A percentile compares a stretch with the other conserved stretches of the same genome.
Conservation (phyloP, 176 grass and related monocot species). For the Themeda triandra region DNA sequence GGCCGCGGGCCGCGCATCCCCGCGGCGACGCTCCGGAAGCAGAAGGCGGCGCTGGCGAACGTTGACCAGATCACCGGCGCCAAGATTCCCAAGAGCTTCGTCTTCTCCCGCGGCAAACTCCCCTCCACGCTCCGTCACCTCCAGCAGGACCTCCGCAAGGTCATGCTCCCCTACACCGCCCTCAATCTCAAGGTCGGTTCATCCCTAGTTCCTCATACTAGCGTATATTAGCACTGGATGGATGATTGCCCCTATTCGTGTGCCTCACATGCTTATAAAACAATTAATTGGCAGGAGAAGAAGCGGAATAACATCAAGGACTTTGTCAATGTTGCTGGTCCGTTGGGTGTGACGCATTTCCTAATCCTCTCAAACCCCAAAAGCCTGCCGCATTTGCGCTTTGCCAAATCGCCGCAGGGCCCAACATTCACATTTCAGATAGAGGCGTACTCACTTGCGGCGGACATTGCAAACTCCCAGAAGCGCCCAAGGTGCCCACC, state of each 20-base stretch:
- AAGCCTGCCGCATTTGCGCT: conserved; percentile 46
- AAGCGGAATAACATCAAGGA: conserved; percentile 71
- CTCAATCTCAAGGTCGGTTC: conserved; percentile 51
- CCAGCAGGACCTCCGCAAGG: conserved; percentile 69
- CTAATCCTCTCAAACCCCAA: conserved; percentile 60
- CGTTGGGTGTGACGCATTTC: conserved; percentile 65
- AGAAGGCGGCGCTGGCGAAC: conserved; percentile 40
- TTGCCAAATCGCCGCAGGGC: conserved; percentile 47
- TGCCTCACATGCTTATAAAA: not conserved
- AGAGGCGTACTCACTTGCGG: conserved; percentile 46
- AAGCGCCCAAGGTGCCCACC: conserved; percentile 50
- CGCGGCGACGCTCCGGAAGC: conserved; percentile 41
- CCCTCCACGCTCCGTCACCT: conserved; percentile 72
- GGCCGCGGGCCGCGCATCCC: conserved; percentile 14
- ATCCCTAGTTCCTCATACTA: not conserved
- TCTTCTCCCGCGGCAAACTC: conserved; percentile 81
- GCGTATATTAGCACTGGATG: not conserved
- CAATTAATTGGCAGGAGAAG: conserved; percentile 47
- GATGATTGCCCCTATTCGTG: not conserved
- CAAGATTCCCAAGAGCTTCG: conserved; percentile 93
- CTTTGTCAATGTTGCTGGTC: conserved; percentile 54
- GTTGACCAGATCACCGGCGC: conserved; percentile 82
- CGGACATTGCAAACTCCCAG: conserved; percentile 54
- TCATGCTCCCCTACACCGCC: conserved; percentile 63
- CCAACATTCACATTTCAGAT: conserved; percentile 56